phyloP scores from a whole-genome alignment of 129 eudicot species.

The Flaveria brownii region DNA sequence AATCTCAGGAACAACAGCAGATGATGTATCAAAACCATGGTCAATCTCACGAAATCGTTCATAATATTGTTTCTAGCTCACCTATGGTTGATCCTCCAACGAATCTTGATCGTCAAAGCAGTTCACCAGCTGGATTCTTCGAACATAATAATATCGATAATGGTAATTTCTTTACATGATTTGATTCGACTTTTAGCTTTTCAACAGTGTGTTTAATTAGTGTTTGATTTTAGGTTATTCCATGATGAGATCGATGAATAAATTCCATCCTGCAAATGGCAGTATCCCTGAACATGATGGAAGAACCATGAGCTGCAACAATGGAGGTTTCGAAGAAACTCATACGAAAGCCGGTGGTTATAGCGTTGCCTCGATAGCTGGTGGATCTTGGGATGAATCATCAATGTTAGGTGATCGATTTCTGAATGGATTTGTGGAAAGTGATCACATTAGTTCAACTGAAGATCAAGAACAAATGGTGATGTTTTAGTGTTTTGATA shows the following conservation, averaged over 20 bases:
- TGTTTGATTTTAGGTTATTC: conserved; percentile 43
- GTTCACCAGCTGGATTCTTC: conserved; percentile 82
- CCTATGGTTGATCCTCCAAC: conserved; percentile 22
- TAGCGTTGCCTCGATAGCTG: conserved; percentile 24
- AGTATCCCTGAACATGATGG: conserved; percentile 45
- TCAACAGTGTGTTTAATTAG: too few species aligned
- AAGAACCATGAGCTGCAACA: conserved; percentile 36
- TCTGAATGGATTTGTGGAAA: conserved; percentile 47
- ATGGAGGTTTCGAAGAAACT: conserved; percentile 11
- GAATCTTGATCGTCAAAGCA: conserved; percentile 63
- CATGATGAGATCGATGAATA: conserved; percentile 47
- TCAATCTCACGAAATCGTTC: not conserved
- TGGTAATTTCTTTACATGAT: conserved; percentile 36
- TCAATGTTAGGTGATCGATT: conserved; percentile 53
- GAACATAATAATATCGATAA: conserved; percentile 42
- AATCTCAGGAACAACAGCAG: conserved; percentile 33
- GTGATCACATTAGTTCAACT: conserved; percentile 36
- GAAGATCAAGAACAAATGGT: conserved; percentile 52
- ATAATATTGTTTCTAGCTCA: conserved; percentile 15
- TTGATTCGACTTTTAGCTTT: not conserved
- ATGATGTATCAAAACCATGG: conserved; percentile 36
- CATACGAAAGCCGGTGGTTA: too few species aligned
- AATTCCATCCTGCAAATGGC: conserved; percentile 41
- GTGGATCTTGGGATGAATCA: conserved; percentile 70
- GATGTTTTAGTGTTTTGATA: not conserved